Percentiles rank a stretch among this genome's conserved stretches.
phyloP scores from a whole-genome alignment of 2,329 filamentous ascomycete genomes.

The Leptographium lundbergii region DNA sequence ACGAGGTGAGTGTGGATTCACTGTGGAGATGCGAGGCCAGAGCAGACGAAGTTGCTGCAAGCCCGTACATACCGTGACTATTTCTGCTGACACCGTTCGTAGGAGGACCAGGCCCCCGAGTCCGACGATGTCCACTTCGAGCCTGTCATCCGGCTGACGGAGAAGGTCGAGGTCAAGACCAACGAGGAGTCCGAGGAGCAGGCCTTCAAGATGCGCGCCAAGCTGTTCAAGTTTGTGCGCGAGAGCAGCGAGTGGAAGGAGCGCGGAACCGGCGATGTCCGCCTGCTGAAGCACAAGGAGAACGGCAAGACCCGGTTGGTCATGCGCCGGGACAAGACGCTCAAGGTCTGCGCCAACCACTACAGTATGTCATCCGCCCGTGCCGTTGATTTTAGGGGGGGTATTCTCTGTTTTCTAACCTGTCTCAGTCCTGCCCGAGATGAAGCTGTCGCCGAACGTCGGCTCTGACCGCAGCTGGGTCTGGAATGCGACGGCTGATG shows the following conservation, averaged over 20 bases:
- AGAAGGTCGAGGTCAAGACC: constrained; percentile 95
- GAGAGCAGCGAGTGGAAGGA: constrained; percentile 97
- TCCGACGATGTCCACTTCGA: constrained; percentile 94
- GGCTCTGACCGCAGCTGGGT: constrained; percentile 98
- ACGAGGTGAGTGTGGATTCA: constrained; percentile 35
- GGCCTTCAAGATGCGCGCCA: constrained; percentile 98
- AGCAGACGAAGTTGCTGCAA: not conserved
- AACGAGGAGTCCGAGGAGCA: constrained; percentile 98
- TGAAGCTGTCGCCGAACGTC: constrained; percentile 97
- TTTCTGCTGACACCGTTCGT: constrained; percentile 8
- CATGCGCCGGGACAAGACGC: constrained; percentile 98
- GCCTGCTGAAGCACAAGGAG: constrained; percentile 96
- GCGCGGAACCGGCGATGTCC: constrained; percentile 90
- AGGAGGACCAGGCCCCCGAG: constrained; percentile 64
- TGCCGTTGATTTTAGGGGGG: too few species aligned
- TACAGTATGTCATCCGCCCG: constrained; percentile 51
- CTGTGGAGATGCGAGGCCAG: not conserved
- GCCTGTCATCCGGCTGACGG: constrained; percentile 88
- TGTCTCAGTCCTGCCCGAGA: constrained; percentile 75
- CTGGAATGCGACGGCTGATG: constrained; percentile 95
- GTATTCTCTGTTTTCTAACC: not conserved
- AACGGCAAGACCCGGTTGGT: constrained; percentile 95
- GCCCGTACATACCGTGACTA: not conserved
- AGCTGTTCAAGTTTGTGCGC: constrained; percentile 96
- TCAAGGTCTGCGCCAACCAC: constrained; percentile 99